Evolutionary conservation across 2,329 filamentous ascomycete genomes (phyloP), one percentile per base, ranked within the genome.

Genomic region (Bipolaris bicolor): DNA sequence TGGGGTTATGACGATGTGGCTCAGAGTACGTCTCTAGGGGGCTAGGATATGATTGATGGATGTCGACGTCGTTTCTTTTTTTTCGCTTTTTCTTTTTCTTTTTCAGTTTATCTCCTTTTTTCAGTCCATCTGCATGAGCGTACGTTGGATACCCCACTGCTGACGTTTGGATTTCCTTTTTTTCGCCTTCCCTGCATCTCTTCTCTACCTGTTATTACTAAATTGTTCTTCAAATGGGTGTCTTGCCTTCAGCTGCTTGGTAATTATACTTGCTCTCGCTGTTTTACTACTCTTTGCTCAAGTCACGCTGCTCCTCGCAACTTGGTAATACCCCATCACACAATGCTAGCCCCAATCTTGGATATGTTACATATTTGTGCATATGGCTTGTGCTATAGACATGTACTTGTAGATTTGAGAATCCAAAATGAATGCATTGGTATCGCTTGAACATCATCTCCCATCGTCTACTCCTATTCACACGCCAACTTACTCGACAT

Each of bases 401-500:
- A 29, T 29, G 9, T 29, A 29, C 26, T 29, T 29, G 3, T 36
- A 9, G 6, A 13, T 31, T 13, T 2, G 5, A 44, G 3, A n/a
- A 7, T n/a, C 34, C 47, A 46, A n/a, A 48, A 57, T 26, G 37
- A 37, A 45, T 54, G 39, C 24, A 54, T 54, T 49, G 55, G 50
- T 54, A 57, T 55, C 52, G 48, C 24, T 49, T 9, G 29, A 16
- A 26, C 26, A 34, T 45, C 7, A 11, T 10, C n/a, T 45, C 26
- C 9, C 24, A 24, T 15, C 18, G 9, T 39, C 22, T 18, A 1
- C 20, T n/a, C 31, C 15, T n/a, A 7, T 13, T 20, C 20, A 16
- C 20, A 10, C 9, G 26, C 49, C 36, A 53, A 13, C 52, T 77
- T 76, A n/a, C 55, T 54, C 55, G 2, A 75, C 83, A 49, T 74